Base-by-base conservation (phyloP, 140 eudicot species). In the Stevia rebaudiana region DNA sequence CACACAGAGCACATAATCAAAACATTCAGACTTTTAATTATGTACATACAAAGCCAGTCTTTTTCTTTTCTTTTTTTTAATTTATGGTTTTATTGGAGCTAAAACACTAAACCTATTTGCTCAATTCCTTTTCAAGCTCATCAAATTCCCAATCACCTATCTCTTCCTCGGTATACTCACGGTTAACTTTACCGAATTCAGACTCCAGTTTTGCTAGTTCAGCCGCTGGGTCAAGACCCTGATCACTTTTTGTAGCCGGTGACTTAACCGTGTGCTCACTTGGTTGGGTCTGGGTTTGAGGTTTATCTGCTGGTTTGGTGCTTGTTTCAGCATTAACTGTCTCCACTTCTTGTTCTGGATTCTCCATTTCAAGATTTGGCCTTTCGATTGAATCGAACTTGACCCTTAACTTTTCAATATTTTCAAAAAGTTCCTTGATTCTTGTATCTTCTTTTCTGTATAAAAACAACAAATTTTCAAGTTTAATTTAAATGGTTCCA, bases 71-170 rank as follows among this genome's bases (percentile, higher is more conserved):
- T 24, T 21, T 19, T 72, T 72, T 51, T 4, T 28, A 58, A 42
- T 10, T 67, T 37, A 74, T 60, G 18, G 28, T 31, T 68, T 74
- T 67, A 75, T 61, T 58, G 58, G 49, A 46, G 21, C 61, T 21
- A 13, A 47, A 48, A 16, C 31, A 58, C 11, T 10, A 37, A 4
- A 67, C 41, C 73, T 82, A 75, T 74, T 82, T 82, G 75, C 74
- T 83, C 76, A 88, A 67, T 36, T 92, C 95, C 72, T 78, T 79
- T 68, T 92, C 97, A 43, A 92, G 97, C 84, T 92, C 99, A 36
- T 88, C 99, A 42, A 92, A 83, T 68, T 92, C 97, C 97, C 95
- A 88, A 59, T 72, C 96, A 12, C 89, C 83, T 10, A 88, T 76
- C 74, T 92, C 99, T 51, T 88, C 96, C 41, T 89, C 75, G 4